These are phyloP conservation scores for Leucocoprinus sp. DNA, from an alignment of 768 basidiomycete genomes.

Conservation along the genomic window DNA sequence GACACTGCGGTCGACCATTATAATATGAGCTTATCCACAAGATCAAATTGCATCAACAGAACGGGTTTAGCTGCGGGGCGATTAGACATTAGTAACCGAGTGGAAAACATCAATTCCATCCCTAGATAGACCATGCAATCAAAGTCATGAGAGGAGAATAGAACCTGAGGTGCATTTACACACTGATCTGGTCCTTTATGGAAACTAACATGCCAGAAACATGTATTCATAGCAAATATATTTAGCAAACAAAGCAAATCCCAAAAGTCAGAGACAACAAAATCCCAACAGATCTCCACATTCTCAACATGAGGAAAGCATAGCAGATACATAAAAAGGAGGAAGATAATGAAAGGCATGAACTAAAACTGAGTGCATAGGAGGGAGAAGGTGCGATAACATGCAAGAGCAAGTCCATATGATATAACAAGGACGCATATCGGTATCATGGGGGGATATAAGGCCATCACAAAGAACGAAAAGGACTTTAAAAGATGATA, in stretches of 20 bases:
- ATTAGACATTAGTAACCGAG: slow-evolving; percentile 23
- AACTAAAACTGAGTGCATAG: slow-evolving; percentile 17
- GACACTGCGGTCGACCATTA: too few species aligned
- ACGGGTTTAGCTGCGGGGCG: slow-evolving; percentile 47
- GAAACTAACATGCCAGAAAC: not conserved
- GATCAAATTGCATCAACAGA: slow-evolving; percentile 43
- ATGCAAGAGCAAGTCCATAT: slow-evolving; percentile 25
- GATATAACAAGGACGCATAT: slow-evolving; percentile 29
- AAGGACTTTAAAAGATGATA: slow-evolving; percentile 70
- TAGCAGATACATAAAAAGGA: slow-evolving; percentile 3
- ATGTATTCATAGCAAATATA: not conserved
- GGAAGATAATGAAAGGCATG: slow-evolving; percentile 9
- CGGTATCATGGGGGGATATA: slow-evolving; percentile 83
- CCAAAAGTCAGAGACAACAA: slow-evolving; percentile 8
- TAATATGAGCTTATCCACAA: slow-evolving; percentile 63
- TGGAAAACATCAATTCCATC: too few species aligned
- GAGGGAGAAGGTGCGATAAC: slow-evolving; percentile 13
- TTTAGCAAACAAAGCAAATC: slow-evolving; percentile 5
- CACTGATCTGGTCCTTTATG: too few species aligned
- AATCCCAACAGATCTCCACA: slow-evolving; percentile 12
- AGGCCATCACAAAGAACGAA: slow-evolving; percentile 47
- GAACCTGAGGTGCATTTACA: slow-evolving; percentile 2
- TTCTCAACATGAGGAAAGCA: slow-evolving; percentile 15
- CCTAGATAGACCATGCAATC: too few species aligned
- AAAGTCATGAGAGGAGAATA: too few species aligned